Conservation (phyloP, 2,329 filamentous ascomycete species). For the Akanthomyces dipterigenus region DNA sequence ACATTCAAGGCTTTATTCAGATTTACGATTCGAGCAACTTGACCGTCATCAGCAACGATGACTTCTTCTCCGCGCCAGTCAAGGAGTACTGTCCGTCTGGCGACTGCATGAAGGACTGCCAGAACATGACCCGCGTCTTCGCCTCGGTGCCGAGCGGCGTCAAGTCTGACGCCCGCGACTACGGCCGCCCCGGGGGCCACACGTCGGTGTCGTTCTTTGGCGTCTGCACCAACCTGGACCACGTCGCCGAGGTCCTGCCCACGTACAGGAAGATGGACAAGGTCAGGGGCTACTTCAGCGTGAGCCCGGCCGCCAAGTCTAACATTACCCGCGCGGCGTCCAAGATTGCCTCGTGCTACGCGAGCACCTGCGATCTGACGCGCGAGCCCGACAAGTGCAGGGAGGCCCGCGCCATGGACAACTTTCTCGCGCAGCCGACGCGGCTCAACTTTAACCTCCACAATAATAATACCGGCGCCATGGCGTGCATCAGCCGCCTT, state of each 20-base stretch:
- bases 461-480: not conserved
- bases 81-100: not conserved
- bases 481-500: not conserved
- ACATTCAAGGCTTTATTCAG: not conserved
- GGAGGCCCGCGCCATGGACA: not conserved
- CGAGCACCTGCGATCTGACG: slow-evolving; percentile 2
- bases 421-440: not conserved
- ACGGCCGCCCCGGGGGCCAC: not conserved
- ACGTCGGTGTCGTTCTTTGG: not conserved
- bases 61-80: not conserved
- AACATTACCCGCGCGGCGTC: not conserved
- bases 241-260: not conserved
- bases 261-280: not conserved
- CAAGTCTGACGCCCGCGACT: not conserved
- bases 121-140: not conserved
- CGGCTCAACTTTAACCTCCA: not conserved
- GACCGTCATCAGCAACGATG: not conserved
- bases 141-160: not conserved
- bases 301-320: not conserved
- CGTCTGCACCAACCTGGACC: not conserved
- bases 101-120: not conserved
- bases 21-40: not conserved
- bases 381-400: not conserved
- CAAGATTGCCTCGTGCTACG: slow-evolving; percentile 4
- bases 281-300: not conserved